phyloP scores from a whole-genome alignment of 768 basidiomycete species.

The Roridomyces roridus region DNA sequence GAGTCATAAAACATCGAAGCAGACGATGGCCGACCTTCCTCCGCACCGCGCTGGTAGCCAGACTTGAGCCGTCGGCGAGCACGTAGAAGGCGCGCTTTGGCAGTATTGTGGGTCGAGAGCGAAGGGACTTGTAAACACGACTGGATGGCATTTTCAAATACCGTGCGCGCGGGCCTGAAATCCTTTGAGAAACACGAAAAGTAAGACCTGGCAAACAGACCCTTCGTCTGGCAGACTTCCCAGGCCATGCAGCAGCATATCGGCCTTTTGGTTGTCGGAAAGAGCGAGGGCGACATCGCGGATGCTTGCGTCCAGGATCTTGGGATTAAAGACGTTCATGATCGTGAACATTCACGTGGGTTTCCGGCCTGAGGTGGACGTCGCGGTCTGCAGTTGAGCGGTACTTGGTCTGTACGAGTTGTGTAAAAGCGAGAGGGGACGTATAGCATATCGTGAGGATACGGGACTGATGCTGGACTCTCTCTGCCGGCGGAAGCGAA shows the following conservation, averaged over 20 bases:
- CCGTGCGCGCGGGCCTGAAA: slow-evolving; percentile 58
- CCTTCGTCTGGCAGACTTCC: slow-evolving; percentile 77
- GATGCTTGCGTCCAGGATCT: slow-evolving; percentile 78
- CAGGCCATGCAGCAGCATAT: slow-evolving; percentile 80
- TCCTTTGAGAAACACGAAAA: slow-evolving; percentile 4
- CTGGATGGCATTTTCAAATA: slow-evolving; percentile 78
- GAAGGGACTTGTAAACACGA: slow-evolving; percentile 67
- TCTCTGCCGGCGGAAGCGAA: too few relatives aligned
- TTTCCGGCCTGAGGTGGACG: too few relatives aligned
- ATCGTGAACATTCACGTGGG: background rate
- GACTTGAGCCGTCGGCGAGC: slow-evolving; percentile 70
- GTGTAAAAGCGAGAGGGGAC: background rate
- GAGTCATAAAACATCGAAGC: slow-evolving; percentile 3
- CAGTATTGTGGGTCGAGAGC: slow-evolving; percentile 54
- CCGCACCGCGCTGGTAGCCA: slow-evolving; percentile 64
- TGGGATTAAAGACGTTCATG: slow-evolving; percentile 77
- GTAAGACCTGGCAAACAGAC: slow-evolving; percentile 42
- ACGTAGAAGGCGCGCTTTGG: slow-evolving; percentile 68
- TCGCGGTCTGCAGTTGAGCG: too few relatives aligned
- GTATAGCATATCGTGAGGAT: background rate
- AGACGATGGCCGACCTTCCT: slow-evolving; percentile 56
- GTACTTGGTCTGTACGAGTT: too few relatives aligned
- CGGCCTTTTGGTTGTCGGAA: slow-evolving; percentile 70
- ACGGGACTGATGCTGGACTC: too few relatives aligned
- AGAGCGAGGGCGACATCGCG: slow-evolving; percentile 67